phyloP scores from a whole-genome alignment of 2,329 filamentous ascomycete species.

The Neofusicoccum ribis region DNA sequence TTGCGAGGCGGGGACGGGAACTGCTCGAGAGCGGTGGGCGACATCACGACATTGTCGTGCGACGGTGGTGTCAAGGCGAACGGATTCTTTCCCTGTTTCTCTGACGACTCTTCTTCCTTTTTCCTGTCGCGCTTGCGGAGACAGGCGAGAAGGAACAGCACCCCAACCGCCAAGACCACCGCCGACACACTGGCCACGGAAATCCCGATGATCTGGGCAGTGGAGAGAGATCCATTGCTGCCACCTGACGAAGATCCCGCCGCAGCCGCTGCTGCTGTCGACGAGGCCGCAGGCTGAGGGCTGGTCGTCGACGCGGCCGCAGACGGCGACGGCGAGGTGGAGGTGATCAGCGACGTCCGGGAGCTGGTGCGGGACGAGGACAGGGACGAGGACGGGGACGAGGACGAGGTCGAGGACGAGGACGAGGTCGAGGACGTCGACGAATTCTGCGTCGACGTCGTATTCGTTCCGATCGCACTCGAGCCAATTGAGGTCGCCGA shows the following conservation, averaged over 20 bases:
- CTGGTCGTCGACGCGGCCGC: constrained; percentile 31
- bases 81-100: constrained; percentile 12
- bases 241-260: constrained; percentile 21
- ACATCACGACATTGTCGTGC: constrained; percentile 1
- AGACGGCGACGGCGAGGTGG: constrained; percentile 26
- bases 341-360: not conserved
- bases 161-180: constrained; percentile 39
- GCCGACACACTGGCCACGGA: constrained; percentile 38
- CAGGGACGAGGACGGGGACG: not conserved
- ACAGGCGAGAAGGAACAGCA: constrained; percentile 40
- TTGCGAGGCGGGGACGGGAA: constrained; percentile 7
- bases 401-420: not conserved
- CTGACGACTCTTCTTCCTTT: constrained; percentile 23
- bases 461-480: not conserved
- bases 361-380: constrained; percentile 9
- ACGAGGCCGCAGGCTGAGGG: constrained; percentile 4
- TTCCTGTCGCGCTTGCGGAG: constrained; percentile 36
- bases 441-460: not conserved
- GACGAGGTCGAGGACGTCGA: not conserved
- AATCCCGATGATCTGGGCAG: constrained; percentile 41
- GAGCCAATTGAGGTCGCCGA: not conserved
- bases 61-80: constrained; percentile 7
- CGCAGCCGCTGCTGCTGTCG: not conserved
- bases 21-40: constrained; percentile 2
- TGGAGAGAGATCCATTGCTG: constrained; percentile 30